These are phyloP conservation scores for Straminergon stramineum DNA, from an alignment of 225 moss, liverwort and hornwort species.

Conservation along the genomic window DNA sequence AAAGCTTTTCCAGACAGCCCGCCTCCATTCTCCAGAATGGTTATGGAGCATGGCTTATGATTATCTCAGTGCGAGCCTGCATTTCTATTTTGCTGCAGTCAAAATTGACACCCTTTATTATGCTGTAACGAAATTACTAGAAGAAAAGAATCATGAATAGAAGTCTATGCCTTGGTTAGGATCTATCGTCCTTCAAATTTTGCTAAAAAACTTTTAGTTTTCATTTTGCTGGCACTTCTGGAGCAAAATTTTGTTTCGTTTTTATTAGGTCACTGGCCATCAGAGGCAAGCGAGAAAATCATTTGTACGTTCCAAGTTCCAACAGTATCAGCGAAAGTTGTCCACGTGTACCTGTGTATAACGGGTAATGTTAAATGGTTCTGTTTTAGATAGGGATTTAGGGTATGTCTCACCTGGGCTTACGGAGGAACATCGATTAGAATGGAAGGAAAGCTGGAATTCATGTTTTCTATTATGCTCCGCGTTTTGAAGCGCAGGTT, in stretches of 20 bases:
- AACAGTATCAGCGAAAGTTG: background rate
- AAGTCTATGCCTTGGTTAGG: background rate
- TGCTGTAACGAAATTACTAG: background rate
- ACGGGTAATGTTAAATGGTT: background rate
- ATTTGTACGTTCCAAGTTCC: background rate
- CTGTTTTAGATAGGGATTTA: background rate
- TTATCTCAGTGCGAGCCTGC: background rate
- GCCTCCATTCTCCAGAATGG: slow-evolving; percentile 41
- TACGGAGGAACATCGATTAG: background rate
- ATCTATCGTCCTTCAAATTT: background rate
- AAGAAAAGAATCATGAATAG: background rate
- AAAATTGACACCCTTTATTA: background rate
- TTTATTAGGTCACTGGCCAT: background rate
- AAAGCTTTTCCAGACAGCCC: slow-evolving; percentile 33
- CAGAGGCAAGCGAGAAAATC: background rate
- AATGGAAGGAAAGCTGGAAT: background rate
- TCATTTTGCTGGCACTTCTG: background rate
- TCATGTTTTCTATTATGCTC: background rate
- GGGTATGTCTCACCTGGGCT: background rate
- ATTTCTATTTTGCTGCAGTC: background rate
- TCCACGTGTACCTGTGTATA: background rate
- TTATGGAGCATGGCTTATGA: slow-evolving; percentile 27
- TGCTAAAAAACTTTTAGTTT: background rate
- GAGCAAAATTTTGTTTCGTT: background rate
- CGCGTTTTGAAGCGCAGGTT: background rate